A percentile compares a stretch with the other conserved stretches of the same genome.
phyloP scores from a whole-genome alignment of 306 rosid species.

The Quercus rubra region DNA sequence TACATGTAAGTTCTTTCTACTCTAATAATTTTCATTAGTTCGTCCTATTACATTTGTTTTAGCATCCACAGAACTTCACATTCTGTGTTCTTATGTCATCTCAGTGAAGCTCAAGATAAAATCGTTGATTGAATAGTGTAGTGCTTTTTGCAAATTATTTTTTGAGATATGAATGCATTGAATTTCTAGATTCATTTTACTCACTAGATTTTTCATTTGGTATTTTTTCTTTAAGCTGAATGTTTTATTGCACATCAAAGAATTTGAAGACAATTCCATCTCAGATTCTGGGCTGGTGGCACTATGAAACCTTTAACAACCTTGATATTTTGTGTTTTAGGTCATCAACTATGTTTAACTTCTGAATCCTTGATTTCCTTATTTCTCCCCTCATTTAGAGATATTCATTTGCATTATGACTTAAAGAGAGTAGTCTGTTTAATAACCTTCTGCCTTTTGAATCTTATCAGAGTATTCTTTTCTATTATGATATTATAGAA shows the following conservation, averaged over 20 bases:
- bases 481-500: background rate
- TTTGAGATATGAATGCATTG: background rate
- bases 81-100: background rate
- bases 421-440: background rate
- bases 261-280: background rate
- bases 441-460: background rate
- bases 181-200: background rate
- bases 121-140: background rate
- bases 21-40: background rate
- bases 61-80: background rate
- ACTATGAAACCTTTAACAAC: background rate
- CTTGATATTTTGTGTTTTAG: background rate
- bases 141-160: background rate
- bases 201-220: background rate
- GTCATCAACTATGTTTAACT: background rate
- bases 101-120: background rate
- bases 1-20: constrained; percentile 65
- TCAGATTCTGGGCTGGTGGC: background rate
- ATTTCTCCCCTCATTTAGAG: background rate
- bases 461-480: background rate
- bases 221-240: background rate
- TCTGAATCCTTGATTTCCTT: background rate
- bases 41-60: constrained; percentile 14
- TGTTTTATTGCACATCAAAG: background rate
- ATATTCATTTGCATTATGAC: background rate